These are phyloP conservation scores for Durotheca rogersii DNA, from an alignment of 495 filamentous ascomycete species.

Conservation along the genomic window DNA sequence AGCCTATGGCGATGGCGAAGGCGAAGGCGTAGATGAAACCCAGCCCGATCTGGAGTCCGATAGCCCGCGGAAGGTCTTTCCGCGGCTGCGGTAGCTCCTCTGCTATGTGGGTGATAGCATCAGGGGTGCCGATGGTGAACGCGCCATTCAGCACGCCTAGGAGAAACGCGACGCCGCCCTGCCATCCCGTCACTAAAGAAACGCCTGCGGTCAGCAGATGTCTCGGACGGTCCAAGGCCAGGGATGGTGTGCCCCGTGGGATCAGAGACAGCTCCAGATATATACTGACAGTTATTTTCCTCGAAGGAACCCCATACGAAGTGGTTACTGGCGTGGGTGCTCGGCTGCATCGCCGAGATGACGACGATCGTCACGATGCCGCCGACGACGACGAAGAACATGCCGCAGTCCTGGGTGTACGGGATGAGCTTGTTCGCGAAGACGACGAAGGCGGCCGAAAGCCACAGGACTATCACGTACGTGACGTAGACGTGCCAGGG, in stretches of 20 bases:
- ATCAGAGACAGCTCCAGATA: not conserved
- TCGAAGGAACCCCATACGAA: constrained; percentile 60
- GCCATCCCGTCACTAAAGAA: constrained; percentile 69
- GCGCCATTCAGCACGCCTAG: constrained; percentile 83
- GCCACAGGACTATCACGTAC: constrained; percentile 68
- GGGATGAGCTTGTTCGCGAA: constrained; percentile 71
- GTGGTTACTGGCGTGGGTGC: constrained; percentile 54
- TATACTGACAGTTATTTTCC: constrained; percentile 54
- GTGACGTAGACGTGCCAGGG: constrained; percentile 77
- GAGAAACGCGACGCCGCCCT: constrained; percentile 73
- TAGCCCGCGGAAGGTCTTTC: constrained; percentile 63
- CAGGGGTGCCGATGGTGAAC: constrained; percentile 80
- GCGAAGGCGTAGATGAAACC: constrained; percentile 68
- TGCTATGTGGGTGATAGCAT: constrained; percentile 73
- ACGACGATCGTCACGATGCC: constrained; percentile 72
- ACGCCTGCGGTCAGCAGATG: no score
- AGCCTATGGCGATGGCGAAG: constrained; percentile 73
- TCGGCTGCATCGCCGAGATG: constrained; percentile 68
- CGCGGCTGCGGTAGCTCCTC: constrained; percentile 75
- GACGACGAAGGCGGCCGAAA: constrained; percentile 61
- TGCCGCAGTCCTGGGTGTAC: constrained; percentile 62
- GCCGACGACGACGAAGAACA: constrained; percentile 69
- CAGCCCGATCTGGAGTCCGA: constrained; percentile 57
- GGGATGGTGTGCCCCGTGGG: no score
- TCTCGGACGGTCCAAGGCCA: no score